Base-by-base conservation (phyloP, 805 yeast genomes). In the Candida chilensis region DNA sequence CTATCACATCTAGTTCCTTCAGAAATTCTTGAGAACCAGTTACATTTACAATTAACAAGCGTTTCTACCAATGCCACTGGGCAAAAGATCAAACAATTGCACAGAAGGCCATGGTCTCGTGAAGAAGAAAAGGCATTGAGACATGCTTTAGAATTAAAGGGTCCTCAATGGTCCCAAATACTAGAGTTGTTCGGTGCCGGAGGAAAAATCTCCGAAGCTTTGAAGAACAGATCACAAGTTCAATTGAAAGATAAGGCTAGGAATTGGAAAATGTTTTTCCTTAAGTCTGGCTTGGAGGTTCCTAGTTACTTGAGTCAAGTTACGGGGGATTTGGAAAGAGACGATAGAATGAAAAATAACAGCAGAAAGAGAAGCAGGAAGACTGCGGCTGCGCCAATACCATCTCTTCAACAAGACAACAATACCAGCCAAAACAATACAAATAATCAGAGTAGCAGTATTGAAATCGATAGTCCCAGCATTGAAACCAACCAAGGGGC, bases 211-310 rank as follows among this genome's bases (percentile, higher is more conserved):
- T 75, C 78, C 24, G 97, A 92, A 50, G 73, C 78, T 1, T 64
- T 92, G 41, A 90, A 86, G 53, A 83, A 86, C 49, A 66, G 98
- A 48, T 79, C 82, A 4, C 94, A 87, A 45, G 85, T 90, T 12
- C 98, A 92, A 50, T 65, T 92, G 35, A 92, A 92, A 52, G 98
- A 92, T 50, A 92, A 92, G 50, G 97, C 97, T 0, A 70, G 98
- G 40, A 92, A 92, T 49, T 82, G 96, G 86, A 92, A 92, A 50
- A 71, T 88, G 72, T 78, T 78, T 40, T 86, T 80, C 49, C 58
- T 87, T 35, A 83, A 86, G 45, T 70, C 77, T 30, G 83, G 82
- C 1, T 53, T 76, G 21, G 80, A 82, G 7, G 72, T 90, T 3
- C 98, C 98, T 0, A 76, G 69, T 3, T 88, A 85, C 45, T 58